Evolutionary conservation across 164 flowering plant species (phyloP), one percentile per base, ranked within the genome.

Genomic region (Piper betle): DNA sequence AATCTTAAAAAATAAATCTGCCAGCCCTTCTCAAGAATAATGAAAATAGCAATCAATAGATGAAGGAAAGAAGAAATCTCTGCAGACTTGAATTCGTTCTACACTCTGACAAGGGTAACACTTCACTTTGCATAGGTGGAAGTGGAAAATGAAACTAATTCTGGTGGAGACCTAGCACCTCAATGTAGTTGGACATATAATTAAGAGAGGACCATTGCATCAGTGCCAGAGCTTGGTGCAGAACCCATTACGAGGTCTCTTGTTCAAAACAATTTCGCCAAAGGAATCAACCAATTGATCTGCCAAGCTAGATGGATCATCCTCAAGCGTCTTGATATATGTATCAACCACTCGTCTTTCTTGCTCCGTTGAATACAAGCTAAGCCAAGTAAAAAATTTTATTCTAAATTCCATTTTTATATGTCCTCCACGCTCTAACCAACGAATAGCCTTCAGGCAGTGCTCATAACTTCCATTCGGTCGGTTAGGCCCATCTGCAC

Each of bases 351-450:
- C 99, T 66, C 85, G 76, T 8, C 96, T 88, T 59, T 93, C 99
- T 64, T 85, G 87, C 63, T 80, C 92, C 1, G 87, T 86, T 12
- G 99, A 90, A 67, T 92, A 79, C 70, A 90, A 74, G 71, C 99
- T 88, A 75, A 82, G 88, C 99, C 99, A 93, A 13, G 97, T 93
- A 57, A 93, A 74, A 59, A 93, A 72, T 66, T 86, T 93, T 81
- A 88, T 72, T 68, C 96, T 79, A 60, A 93, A 93, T 52, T 84
- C 96, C 75, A 77, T 79, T 58, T 79, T 72, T n/a, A 93, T 85
- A 65, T 86, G 81, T 15, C 95, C 96, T 52, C 75, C 79, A 61
- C 89, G 78, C 70, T 93, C 99, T 63, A 93, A 78, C 91, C 89
- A 80, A 37, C 97, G 76, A 43, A 90, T 86, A 37, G 79, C 76